Conservation (phyloP, 495 filamentous ascomycete genomes). For the Hypoxylon fuscum region DNA sequence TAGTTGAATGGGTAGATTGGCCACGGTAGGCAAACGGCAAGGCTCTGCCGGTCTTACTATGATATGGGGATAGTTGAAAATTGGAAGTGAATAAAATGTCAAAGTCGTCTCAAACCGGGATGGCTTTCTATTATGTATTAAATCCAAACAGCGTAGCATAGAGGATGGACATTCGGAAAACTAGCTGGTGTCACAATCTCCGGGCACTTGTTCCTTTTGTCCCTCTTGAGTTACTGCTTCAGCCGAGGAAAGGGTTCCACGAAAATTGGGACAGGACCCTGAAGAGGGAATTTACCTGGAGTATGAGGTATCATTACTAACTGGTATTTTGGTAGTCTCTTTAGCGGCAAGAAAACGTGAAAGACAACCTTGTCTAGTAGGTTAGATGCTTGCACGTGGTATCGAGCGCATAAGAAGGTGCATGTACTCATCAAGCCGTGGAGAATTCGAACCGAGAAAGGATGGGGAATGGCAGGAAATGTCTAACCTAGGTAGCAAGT, state of each 20-base stretch:
- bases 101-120: neutral
- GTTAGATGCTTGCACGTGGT: no score
- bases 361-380: neutral
- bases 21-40: slow-evolving; percentile 4
- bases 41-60: slow-evolving; percentile 20
- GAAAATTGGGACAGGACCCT: no score
- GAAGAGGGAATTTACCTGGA: no score
- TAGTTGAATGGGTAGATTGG: slow-evolving; percentile 7
- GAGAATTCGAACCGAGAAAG: slow-evolving; percentile 11
- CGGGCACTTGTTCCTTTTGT: neutral
- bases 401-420: no score
- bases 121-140: neutral
- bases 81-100: slow-evolving; percentile 4
- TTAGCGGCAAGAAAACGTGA: neutral
- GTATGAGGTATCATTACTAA: no score
- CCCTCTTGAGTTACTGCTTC: neutral
- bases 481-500: neutral
- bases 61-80: slow-evolving; percentile 1
- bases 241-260: neutral
- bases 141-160: neutral
- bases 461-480: neutral
- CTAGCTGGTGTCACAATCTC: neutral
- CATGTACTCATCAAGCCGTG: no score
- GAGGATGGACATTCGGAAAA: neutral
- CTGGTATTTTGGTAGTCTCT: no score